Evolutionary conservation across 73 alveolate species (phyloP).

Genomic region (Paramecium sonneborni): DNA sequence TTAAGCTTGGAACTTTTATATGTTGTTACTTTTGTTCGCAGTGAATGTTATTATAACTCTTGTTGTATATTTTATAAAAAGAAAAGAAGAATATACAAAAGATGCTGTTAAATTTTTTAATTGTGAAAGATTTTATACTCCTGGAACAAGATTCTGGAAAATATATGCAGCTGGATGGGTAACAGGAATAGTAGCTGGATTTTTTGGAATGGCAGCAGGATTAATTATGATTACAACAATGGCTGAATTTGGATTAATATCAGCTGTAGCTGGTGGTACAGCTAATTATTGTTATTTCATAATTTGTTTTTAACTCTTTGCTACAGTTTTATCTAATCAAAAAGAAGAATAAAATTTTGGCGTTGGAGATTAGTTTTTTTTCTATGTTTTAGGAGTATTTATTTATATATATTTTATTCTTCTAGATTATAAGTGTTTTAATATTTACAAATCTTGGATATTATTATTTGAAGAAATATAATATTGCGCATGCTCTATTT

Average conservation of each 20-base stretch:
- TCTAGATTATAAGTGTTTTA: neutral
- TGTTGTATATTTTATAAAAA: neutral
- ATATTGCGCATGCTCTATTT: conserved; percentile 1
- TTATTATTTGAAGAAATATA: neutral
- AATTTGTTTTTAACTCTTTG: neutral
- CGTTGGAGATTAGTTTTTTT: conserved; percentile 26
- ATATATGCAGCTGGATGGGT: conserved; percentile 14
- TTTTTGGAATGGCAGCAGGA: conserved; percentile 49
- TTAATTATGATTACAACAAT: neutral
- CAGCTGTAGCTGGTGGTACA: conserved; percentile 46
- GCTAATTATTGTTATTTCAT: conserved; percentile 36
- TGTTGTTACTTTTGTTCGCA: neutral
- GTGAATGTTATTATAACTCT: neutral
- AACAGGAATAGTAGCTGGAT: conserved; percentile 36
- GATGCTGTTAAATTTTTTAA: neutral
- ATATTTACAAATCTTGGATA: conserved; percentile 15
- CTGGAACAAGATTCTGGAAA: conserved; percentile 26
- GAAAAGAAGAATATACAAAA: conserved; percentile 23
- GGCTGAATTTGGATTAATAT: conserved; percentile 46
- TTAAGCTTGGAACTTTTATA: neutral
- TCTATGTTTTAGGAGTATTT: conserved; percentile 16
- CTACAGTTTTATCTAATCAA: neutral
- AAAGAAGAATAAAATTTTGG: neutral
- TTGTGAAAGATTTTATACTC: conserved; percentile 41
- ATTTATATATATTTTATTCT: neutral